These are phyloP conservation scores for Cystobasidium ongulense DNA, from an alignment of 768 basidiomycete species.

Conservation along the genomic window DNA sequence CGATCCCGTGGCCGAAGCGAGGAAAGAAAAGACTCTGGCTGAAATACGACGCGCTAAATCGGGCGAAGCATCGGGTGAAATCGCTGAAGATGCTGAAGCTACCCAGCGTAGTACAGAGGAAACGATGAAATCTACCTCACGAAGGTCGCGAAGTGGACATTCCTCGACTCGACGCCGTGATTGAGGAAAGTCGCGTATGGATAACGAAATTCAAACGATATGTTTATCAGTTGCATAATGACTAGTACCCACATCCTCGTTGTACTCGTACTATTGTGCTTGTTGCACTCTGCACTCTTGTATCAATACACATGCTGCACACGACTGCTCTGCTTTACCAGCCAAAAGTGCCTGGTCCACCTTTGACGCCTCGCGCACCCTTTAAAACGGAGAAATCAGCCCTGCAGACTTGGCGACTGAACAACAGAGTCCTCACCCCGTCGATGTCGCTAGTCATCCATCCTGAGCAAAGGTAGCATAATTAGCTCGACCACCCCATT, in stretches of 20 bases:
- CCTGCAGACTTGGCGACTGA: too few species aligned
- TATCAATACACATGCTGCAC: not conserved
- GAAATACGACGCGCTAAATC: not conserved
- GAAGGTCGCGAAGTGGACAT: not conserved
- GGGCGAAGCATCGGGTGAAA: not conserved
- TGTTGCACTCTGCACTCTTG: too few species aligned
- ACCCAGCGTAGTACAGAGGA: not conserved
- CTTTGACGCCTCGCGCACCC: slow-evolving; percentile 19
- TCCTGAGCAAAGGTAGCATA: not conserved
- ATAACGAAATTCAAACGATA: too few species aligned
- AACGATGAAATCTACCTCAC: not conserved
- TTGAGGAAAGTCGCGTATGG: not conserved
- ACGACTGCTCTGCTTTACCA: not conserved
- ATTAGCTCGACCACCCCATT: not conserved
- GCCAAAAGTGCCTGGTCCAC: slow-evolving; percentile 28
- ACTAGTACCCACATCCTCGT: too few species aligned
- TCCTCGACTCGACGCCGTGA: not conserved
- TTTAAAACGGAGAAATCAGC: not conserved
- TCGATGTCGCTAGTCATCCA: slow-evolving; percentile 32
- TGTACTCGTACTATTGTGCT: too few species aligned
- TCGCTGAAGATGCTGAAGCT: not conserved
- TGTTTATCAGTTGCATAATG: too few species aligned
- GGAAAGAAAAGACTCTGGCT: slow-evolving; percentile 15
- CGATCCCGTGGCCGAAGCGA: slow-evolving; percentile 25
- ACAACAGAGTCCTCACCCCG: slow-evolving; percentile 21